Evolutionary conservation across 2,329 filamentous ascomycete genomes (phyloP).

Genomic region (Aspergillus calidoustus): DNA sequence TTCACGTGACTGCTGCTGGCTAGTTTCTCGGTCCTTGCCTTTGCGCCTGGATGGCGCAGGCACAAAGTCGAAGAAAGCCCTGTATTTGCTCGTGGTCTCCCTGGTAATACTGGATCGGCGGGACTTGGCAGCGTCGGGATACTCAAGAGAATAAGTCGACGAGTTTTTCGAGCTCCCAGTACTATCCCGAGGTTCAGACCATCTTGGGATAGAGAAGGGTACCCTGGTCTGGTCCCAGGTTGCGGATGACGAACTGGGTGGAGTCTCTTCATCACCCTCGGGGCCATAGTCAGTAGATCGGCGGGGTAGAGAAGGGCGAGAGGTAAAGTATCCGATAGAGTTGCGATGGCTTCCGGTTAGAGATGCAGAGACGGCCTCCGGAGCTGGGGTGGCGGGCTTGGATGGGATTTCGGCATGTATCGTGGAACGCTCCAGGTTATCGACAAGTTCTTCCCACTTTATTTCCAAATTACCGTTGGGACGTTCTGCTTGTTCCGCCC

Average conservation of each 20-base stretch:
- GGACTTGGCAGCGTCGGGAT: constrained; percentile 40
- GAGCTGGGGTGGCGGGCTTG: constrained; percentile 43
- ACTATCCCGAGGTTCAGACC: constrained; percentile 47
- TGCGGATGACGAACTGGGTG: constrained; percentile 49
- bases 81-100: constrained; percentile 46
- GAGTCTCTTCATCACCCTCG: constrained; percentile 50
- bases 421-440: constrained; percentile 50
- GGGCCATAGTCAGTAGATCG: constrained; percentile 44
- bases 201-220: constrained; percentile 46
- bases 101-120: constrained; percentile 45
- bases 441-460: constrained; percentile 56
- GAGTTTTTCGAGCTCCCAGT: constrained; percentile 53
- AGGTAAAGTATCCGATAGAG: constrained; percentile 47
- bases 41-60: constrained; percentile 47
- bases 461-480: constrained; percentile 51
- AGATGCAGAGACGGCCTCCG: constrained; percentile 39
- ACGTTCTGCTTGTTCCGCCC: constrained; percentile 54
- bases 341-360: constrained; percentile 43
- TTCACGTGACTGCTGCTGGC: constrained; percentile 39
- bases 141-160: constrained; percentile 51
- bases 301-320: constrained; percentile 43
- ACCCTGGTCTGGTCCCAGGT: constrained; percentile 49
- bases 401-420: constrained; percentile 45
- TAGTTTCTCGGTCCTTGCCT: constrained; percentile 45
- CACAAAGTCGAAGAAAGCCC: constrained; percentile 49